Evolutionary conservation across 2,329 filamentous ascomycete genomes (phyloP), one percentile per base, ranked within the genome.

Genomic region (Metarhizium guizhouense): DNA sequence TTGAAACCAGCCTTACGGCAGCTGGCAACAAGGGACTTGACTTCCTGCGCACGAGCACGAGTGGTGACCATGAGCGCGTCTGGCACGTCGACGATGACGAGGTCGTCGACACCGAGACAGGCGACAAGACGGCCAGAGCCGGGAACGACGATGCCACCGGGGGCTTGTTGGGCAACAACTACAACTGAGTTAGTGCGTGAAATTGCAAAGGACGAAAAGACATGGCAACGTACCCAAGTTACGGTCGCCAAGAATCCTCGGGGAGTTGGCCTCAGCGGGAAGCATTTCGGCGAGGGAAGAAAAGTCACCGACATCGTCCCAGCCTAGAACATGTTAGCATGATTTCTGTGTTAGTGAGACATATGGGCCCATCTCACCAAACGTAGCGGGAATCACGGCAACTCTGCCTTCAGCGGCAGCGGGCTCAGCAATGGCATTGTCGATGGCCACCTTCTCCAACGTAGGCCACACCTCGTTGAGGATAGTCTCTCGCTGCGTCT

Each of bases 221-320:
- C 10, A 30, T 36, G n/a, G 6, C 18, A 20, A 47, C 58, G 53
- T 58, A 63, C 61, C 61, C 8, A 64, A 59, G 20, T 58, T 61
- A 43, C 56, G 57, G 40, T 64, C 62, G 25, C 63, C 63, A 7
- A 64, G 54, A 38, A 64, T 56, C 20, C 62, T 59, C 14, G 63
- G 63, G 7, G 54, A 56, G 54, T 64, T 64, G 20, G 59, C 58
- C 30, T 63, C 63, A 47, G 63, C 62, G 34, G 63, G 63, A 53
- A 64, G 59, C 63, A 64, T 64, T 53, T 64, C 63, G 2, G 63
- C 59, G 36, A 64, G 54, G 16, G 63, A 64, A 8, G 63, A 64
- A 45, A 64, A 64, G 56, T 64, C 63, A 59, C 63, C 63, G 29
- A 64, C 63, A 54, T 64, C 63, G 38, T 64, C 63, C 63, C 63